Evolutionary conservation across 371 early-diverging fungal species (phyloP), one percentile per base, ranked within the genome.

Genomic region (Vairimorpha necatrix): DNA sequence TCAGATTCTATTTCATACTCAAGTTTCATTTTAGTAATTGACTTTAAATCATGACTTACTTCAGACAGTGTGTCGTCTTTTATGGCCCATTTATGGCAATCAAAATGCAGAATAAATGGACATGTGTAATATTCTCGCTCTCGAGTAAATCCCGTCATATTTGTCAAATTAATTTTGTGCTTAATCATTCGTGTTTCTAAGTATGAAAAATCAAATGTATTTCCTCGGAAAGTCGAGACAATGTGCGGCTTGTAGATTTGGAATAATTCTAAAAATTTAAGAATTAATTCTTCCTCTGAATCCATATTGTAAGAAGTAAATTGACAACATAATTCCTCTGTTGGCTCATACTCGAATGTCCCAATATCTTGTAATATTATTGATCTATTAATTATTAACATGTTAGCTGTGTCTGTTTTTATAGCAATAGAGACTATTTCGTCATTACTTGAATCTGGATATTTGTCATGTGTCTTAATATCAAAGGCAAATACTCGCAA

Each of bases 1-100:
- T 98, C 98, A 0, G 98, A 97, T 80, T 99, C 98, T 36, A 99
- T 86, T 84, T 98, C 98, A 87, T 98, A 98, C 0, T 95, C 95
- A 9, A 99, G 88, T 82, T 98, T 99, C 26, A 90, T 90, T 9
- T 90, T 93, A 0, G 98, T 93, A 1, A 95, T 98, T 0, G 94
- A 93, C 82, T 89, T 89, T 28, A 99, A 85, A 77, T 96, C 96
- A 68, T 97, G 98, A 86, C 91, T 92, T 39, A 95, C 96, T 72
- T 92, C 93, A 0, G 99, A 98, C 58, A 99, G 82, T 82, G 98
- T 97, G 20, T 92, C 92, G 87, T 99, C 98, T 82, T 98, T 92
- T 84, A 95, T 94, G 7, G 98, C 98, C 99, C 99, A 99, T 58
- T 91, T 89, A 74, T 94, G 91, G 9, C 94, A 94, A 84, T 99